Percentiles rank a stretch among this genome's conserved stretches.
These are phyloP conservation scores for Colletotrichum sp. DNA, from an alignment of 2,329 filamentous ascomycete species.

Conservation along the genomic window DNA sequence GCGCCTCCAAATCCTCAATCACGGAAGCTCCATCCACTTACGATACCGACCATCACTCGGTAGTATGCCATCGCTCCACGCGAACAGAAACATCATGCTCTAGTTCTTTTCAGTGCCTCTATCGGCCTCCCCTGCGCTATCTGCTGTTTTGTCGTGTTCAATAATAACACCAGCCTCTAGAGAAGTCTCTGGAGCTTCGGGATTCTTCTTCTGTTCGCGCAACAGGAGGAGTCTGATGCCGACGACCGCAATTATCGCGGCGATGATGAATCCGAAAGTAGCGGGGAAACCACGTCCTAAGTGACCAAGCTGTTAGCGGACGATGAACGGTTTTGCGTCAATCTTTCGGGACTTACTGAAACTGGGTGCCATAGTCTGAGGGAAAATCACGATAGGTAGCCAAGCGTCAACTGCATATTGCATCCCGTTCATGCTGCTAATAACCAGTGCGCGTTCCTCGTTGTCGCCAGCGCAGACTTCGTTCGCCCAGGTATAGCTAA, in stretches of 20 bases:
- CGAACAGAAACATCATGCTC: neutral
- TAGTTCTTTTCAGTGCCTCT: neutral
- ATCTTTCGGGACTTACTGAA: neutral
- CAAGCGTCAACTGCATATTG: constrained; percentile 12
- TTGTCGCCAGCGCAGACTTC: constrained; percentile 24
- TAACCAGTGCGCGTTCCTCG: constrained; percentile 34
- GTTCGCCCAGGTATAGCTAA: constrained; percentile 6
- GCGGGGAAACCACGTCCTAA: constrained; percentile 17
- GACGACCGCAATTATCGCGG: neutral
- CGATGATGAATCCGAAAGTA: constrained; percentile 19
- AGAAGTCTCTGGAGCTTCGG: neutral
- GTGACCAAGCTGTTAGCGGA: neutral
- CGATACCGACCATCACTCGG: neutral
- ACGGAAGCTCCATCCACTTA: neutral
- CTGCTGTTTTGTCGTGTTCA: neutral
- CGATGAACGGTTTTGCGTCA: neutral
- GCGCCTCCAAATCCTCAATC: neutral
- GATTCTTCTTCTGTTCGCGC: constrained; percentile 6
- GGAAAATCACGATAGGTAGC: constrained; percentile 8
- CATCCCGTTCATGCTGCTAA: constrained; percentile 32
- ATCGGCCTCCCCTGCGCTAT: neutral
- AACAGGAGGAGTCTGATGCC: neutral
- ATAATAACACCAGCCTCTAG: neutral
- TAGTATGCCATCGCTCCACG: neutral
- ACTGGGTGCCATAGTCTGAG: constrained; percentile 1